Conservation (phyloP, 306 rosid genomes). For the Castanopsis chinensis region DNA sequence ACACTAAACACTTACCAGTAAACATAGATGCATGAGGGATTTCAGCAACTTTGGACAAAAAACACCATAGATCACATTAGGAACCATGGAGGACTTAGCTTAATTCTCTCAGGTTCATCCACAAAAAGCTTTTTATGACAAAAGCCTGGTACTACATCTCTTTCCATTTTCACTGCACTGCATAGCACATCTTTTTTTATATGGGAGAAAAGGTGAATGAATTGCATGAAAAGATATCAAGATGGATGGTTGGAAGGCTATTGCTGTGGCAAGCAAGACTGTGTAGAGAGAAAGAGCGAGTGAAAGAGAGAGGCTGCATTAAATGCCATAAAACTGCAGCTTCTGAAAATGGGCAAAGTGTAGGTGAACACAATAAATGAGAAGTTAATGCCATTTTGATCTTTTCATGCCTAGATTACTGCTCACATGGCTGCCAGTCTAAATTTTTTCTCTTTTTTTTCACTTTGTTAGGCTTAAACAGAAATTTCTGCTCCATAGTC, state of each 20-base stretch:
- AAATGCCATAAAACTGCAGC: constrained; percentile 57
- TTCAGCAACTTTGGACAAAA: constrained; percentile 2
- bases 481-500: not conserved
- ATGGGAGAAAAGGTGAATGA: constrained; percentile 4
- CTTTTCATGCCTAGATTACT: constrained; percentile 52
- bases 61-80: constrained; percentile 5
- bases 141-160: constrained; percentile 3
- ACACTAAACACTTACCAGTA: constrained; percentile 25
- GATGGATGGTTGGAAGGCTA: constrained; percentile 27
- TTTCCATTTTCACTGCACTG: not conserved
- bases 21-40: constrained; percentile 16
- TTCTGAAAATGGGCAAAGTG: constrained; percentile 41
- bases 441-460: not conserved
- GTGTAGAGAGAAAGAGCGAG: not conserved
- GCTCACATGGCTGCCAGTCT: constrained; percentile 28
- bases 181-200: not conserved
- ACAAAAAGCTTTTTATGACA: constrained; percentile 1
- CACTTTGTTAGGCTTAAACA: not conserved
- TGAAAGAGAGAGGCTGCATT: constrained; percentile 34
- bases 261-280: constrained; percentile 35
- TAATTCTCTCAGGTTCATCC: not conserved
- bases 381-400: constrained; percentile 64
- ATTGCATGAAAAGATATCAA: constrained; percentile 23
- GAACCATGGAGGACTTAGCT: not conserved
- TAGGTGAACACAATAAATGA: constrained; percentile 75